phyloP scores from a whole-genome alignment of 2,329 filamentous ascomycete genomes.

The Xylariaceae sp. region DNA sequence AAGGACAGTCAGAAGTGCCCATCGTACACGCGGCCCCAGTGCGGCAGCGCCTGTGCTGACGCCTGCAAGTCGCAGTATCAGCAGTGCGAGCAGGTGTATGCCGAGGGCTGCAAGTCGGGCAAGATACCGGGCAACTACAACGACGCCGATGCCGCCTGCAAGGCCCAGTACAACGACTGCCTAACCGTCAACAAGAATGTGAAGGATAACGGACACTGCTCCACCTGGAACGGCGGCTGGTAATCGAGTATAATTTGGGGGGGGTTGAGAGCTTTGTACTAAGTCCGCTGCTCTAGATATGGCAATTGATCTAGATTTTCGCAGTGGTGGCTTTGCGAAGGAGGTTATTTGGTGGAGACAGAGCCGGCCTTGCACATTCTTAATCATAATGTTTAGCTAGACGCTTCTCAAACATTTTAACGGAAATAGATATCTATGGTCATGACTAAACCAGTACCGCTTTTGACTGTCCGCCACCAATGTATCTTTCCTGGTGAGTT shows the following conservation, averaged over 20 bases:
- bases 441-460: too few species aligned
- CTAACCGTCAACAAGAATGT: conserved; percentile 49
- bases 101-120: conserved; percentile 51
- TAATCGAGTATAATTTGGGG: neutral
- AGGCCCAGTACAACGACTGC: conserved; percentile 57
- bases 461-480: too few species aligned
- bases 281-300: too few species aligned
- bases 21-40: conserved; percentile 48
- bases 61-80: conserved; percentile 60
- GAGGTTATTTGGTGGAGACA: neutral
- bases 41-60: conserved; percentile 53
- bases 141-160: conserved; percentile 50
- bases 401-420: neutral
- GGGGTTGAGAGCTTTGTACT: too few species aligned
- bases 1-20: conserved; percentile 50
- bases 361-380: neutral
- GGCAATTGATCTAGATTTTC: too few species aligned
- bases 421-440: neutral
- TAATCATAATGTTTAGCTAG: conserved; percentile 18
- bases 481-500: too few species aligned
- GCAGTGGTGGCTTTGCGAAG: neutral
- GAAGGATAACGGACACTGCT: conserved; percentile 48
- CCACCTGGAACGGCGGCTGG: conserved; percentile 26
- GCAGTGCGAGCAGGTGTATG: conserved; percentile 55
- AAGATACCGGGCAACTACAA: conserved; percentile 36